These are phyloP conservation scores for Annulohypoxylon moriforme DNA, from an alignment of 495 filamentous ascomycete genomes.

Conservation along the genomic window DNA sequence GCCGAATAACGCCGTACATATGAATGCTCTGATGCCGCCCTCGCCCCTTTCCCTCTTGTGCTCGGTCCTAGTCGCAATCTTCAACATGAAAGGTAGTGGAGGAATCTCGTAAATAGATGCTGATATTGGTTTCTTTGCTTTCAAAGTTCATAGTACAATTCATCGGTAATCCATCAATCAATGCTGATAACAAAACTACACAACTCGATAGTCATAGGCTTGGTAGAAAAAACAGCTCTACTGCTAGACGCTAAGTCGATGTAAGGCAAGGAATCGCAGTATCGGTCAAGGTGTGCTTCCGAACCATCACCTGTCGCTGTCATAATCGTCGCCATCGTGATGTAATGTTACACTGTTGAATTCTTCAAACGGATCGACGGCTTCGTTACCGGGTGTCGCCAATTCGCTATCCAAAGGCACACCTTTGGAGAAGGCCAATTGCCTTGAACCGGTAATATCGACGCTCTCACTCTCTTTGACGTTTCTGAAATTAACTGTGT, in stretches of 20 bases:
- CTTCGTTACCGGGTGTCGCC: constrained; percentile 84
- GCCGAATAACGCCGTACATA: constrained; percentile 43
- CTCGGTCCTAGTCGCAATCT: constrained; percentile 36
- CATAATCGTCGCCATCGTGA: constrained; percentile 86
- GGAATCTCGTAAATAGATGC: constrained; percentile 30
- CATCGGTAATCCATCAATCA: constrained; percentile 8
- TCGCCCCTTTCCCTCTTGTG: constrained; percentile 28
- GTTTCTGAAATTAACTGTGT: constrained; percentile 96
- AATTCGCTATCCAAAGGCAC: constrained; percentile 87
- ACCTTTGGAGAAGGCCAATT: constrained; percentile 67
- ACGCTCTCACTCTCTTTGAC: constrained; percentile 98
- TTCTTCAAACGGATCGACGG: constrained; percentile 95
- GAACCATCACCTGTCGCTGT: constrained; percentile 38
- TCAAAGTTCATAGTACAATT: constrained; percentile 34
- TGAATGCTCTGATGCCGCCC: constrained; percentile 42
- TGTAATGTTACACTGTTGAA: constrained; percentile 99
- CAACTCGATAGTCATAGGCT: neutral
- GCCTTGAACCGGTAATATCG: constrained; percentile 78
- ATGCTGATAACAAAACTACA: constrained; percentile 9
- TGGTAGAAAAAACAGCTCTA: neutral
- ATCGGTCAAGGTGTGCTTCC: neutral
- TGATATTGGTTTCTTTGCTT: constrained; percentile 15
- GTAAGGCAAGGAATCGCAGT: neutral
- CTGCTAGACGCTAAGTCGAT: neutral
- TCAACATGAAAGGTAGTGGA: constrained; percentile 34